phyloP scores from a whole-genome alignment of 1,139 yeast species.

The Hemisphaericaspora lyxosophila region DNA sequence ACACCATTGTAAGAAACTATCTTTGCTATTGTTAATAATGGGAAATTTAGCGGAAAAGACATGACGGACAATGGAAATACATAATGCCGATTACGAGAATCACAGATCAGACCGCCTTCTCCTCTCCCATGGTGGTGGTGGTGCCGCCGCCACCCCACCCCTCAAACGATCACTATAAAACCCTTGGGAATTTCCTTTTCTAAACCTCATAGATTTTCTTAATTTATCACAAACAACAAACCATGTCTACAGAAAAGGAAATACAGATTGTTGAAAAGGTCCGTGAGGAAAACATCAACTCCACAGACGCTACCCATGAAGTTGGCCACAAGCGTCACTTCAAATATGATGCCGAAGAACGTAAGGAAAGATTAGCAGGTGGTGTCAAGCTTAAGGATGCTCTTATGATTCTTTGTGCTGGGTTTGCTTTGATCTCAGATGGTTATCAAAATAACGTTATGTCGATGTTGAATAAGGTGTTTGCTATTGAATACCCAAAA shows the following conservation, averaged over 20 bases:
- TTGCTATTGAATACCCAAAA: constrained; percentile 30
- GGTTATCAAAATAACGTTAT: constrained; percentile 55
- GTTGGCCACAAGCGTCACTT: constrained; percentile 16
- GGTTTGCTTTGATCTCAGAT: constrained; percentile 53
- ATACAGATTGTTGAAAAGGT: background rate
- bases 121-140: no score
- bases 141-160: no score
- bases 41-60: no score
- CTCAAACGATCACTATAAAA: no score
- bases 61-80: no score
- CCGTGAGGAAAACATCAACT: constrained; percentile 1
- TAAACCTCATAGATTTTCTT: no score
- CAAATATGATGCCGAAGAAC: constrained; percentile 34
- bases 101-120: no score
- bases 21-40: background rate
- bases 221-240: background rate
- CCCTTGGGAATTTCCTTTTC: background rate
- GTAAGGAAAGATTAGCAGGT: constrained; percentile 30
- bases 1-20: no score
- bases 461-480: constrained; percentile 45
- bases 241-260: background rate
- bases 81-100: no score
- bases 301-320: constrained; percentile 3
- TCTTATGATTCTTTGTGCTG: constrained; percentile 43
- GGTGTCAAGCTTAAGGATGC: constrained; percentile 32